These are phyloP conservation scores for Phytophthora brassicae DNA, from an alignment of 352 stramenopile genomes.

Conservation along the genomic window DNA sequence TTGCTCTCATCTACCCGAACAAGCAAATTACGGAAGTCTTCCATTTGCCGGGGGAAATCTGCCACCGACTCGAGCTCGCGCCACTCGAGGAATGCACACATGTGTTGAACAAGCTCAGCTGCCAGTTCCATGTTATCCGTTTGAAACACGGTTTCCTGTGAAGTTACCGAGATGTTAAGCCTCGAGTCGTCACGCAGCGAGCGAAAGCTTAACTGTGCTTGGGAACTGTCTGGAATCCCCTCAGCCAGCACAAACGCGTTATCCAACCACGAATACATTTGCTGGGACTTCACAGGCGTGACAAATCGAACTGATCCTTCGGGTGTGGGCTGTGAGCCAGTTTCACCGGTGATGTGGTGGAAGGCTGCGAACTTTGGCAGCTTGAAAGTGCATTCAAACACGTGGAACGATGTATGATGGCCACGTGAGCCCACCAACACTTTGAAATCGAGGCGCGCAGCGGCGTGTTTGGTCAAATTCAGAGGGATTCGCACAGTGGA, in stretches of 20 bases:
- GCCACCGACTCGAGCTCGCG: constrained; percentile 81
- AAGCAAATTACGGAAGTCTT: constrained; percentile 72
- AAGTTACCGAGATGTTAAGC: constrained; percentile 48
- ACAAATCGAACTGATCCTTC: constrained; percentile 67
- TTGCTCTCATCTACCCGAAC: constrained; percentile 88
- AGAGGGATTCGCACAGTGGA: constrained; percentile 52
- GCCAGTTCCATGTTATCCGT: constrained; percentile 89
- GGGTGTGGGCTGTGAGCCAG: constrained; percentile 28
- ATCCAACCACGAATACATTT: constrained; percentile 78
- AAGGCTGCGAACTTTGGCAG: constrained; percentile 90
- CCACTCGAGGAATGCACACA: constrained; percentile 83
- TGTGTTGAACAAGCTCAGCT: constrained; percentile 88
- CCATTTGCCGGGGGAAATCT: constrained; percentile 90
- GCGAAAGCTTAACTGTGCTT: constrained; percentile 59
- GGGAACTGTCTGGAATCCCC: constrained; percentile 38
- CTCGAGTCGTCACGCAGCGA: constrained; percentile 55
- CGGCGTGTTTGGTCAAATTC: constrained; percentile 66
- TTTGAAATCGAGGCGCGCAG: constrained; percentile 69
- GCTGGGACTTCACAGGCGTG: constrained; percentile 69
- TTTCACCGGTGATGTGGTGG: constrained; percentile 44
- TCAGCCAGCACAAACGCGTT: constrained; percentile 56
- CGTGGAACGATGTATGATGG: constrained; percentile 78
- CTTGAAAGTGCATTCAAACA: constrained; percentile 81
- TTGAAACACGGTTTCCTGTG: constrained; percentile 63
- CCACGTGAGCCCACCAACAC: constrained; percentile 81